Evolutionary conservation across 108 stramenopile species (phyloP), one percentile per base, ranked within the genome.

Genomic region (Chaetoceros tenuissimus): DNA sequence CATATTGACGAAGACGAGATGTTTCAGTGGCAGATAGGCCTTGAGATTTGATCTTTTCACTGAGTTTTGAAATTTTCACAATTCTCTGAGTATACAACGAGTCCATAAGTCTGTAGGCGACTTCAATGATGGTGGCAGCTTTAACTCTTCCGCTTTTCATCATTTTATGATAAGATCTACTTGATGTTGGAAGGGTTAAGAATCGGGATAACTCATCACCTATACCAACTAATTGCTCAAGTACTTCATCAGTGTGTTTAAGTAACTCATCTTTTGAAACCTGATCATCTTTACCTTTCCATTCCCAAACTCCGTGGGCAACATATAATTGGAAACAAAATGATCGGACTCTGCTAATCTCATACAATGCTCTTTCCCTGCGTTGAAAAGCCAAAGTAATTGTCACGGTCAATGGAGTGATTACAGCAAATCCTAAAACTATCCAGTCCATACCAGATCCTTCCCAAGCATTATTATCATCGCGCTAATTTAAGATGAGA

Each of bases 351-450:
- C 46, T 47, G 8, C 69, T 72, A 59, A 81, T 59, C 5, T 55
- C 63, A 28, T 44, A 46, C 53, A 81, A 59, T 18, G 80, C 80
- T 20, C 46, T 26, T 53, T 81, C 80, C 19, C 81, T 50, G 22
- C 81, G 50, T 26, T 44, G 51, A 48, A 72, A 82, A 7, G 74
- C 71, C 68, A 82, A 75, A 8, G 50, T 30, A 26, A 78, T 73
- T 47, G 74, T 71, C n/a, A 49, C 43, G 25, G 64, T 51, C 0
- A 82, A 45, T 1, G 81, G 74, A 8, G 74, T 76, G 23, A 72
- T 64, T 2, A 89, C 77, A 23, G 83, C 79, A 68, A 89, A 89
- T 17, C 81, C 75, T 0, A 89, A 48, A 26, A 89, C 49, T 3
- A 80, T 76, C 77, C 75, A 82, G 64, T 82, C 72, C 74, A 87